Conservation (phyloP, 768 basidiomycete genomes). For the Termitomyces sp. region DNA sequence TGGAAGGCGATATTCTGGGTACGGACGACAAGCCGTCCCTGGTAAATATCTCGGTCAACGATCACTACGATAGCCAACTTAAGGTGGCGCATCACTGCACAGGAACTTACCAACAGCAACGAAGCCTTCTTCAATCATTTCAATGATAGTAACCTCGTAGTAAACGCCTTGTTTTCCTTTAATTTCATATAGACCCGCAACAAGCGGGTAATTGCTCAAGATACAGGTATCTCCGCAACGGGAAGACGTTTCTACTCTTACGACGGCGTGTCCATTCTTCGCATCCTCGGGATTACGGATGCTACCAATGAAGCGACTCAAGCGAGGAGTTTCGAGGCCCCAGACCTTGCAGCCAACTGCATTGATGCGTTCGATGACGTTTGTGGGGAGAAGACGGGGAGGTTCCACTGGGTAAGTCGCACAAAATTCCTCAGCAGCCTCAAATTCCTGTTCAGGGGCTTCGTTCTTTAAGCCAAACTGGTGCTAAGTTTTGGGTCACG, state of each 20-base stretch:
- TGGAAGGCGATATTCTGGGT: slow-evolving; percentile 64
- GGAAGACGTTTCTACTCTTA: slow-evolving; percentile 39
- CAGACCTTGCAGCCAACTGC: slow-evolving; percentile 49
- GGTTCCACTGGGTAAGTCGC: slow-evolving; percentile 32
- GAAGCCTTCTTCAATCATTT: slow-evolving; percentile 48
- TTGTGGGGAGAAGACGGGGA: slow-evolving; percentile 50
- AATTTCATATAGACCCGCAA: slow-evolving; percentile 59
- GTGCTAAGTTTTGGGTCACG: slow-evolving; percentile 29
- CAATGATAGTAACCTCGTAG: slow-evolving; percentile 56
- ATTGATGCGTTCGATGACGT: slow-evolving; percentile 51
- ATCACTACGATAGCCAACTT: not conserved
- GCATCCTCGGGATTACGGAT: slow-evolving; percentile 36
- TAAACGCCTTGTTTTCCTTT: slow-evolving; percentile 58
- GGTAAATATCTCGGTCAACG: not conserved
- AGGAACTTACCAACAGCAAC: slow-evolving; percentile 52
- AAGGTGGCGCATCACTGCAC: not conserved
- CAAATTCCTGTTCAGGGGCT: slow-evolving; percentile 55
- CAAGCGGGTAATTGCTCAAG: slow-evolving; percentile 58
- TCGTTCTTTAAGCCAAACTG: slow-evolving; percentile 51
- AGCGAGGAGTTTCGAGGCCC: slow-evolving; percentile 43
- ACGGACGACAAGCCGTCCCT: slow-evolving; percentile 68
- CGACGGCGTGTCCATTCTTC: slow-evolving; percentile 32
- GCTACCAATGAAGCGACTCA: slow-evolving; percentile 43
- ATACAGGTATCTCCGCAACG: slow-evolving; percentile 52
- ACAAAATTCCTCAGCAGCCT: slow-evolving; percentile 54